Conservation (phyloP, 2,329 filamentous ascomycete species). For the Fusarium verticillioides region DNA sequence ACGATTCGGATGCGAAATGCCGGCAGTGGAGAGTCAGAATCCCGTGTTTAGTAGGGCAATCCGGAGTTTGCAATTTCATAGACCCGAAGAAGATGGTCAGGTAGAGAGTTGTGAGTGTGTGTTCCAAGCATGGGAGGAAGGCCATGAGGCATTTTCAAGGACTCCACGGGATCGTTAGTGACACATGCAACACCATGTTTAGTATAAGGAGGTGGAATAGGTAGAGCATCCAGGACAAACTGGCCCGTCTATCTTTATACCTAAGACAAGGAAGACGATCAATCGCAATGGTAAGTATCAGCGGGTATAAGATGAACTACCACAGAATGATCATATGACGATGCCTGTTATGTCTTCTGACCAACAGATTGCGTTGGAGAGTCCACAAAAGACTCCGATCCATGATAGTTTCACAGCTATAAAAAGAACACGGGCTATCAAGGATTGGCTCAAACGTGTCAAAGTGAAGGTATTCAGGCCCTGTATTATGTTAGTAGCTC, state of each 20-base stretch:
- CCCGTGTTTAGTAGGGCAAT: not conserved
- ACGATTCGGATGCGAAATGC: slow-evolving; percentile 5
- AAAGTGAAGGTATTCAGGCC: slow-evolving; percentile 11
- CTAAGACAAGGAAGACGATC: not conserved
- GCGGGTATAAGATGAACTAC: not conserved
- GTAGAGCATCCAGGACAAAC: not conserved
- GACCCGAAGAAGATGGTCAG: not conserved
- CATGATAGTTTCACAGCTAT: not conserved
- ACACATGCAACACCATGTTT: not conserved
- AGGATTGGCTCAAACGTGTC: no score
- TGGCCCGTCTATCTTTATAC: not conserved
- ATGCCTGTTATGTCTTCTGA: not conserved
- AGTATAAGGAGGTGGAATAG: not conserved
- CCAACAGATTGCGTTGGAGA: not conserved
- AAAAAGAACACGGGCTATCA: not conserved
- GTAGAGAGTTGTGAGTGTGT: not conserved
- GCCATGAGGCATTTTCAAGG: not conserved
- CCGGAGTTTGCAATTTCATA: not conserved
- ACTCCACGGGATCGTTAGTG: not conserved
- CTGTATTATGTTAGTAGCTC: not conserved
- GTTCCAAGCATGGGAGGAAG: not conserved
- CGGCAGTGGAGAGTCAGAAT: not conserved
- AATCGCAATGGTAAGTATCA: not conserved
- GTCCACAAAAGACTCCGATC: not conserved
- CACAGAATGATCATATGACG: slow-evolving; percentile 12